These are phyloP conservation scores for Leccinum broughii DNA, from an alignment of 768 basidiomycete species.

Conservation along the genomic window DNA sequence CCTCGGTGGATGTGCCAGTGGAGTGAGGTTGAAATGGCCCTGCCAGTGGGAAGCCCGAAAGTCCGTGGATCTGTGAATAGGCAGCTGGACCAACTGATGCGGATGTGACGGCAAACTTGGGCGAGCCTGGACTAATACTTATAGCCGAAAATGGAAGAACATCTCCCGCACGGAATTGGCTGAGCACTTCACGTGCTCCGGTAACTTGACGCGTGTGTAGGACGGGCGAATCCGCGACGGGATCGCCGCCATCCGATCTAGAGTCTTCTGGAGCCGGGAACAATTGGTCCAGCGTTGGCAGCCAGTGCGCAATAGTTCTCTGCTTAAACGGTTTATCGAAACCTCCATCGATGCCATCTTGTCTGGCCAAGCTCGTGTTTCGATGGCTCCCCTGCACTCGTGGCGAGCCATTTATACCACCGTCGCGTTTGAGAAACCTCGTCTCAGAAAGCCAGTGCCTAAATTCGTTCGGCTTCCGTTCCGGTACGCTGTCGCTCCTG, in stretches of 20 bases:
- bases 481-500: slow-evolving; percentile 10
- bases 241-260: slow-evolving; percentile 4
- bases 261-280: slow-evolving; percentile 20
- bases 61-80: slow-evolving; percentile 25
- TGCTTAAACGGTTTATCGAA: slow-evolving; percentile 9
- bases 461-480: slow-evolving; percentile 28
- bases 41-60: slow-evolving; percentile 27
- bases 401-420: slow-evolving; percentile 12
- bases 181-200: slow-evolving; percentile 10
- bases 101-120: background rate
- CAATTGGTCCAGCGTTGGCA: slow-evolving; percentile 27
- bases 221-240: slow-evolving; percentile 31
- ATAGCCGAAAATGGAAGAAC: slow-evolving; percentile 9
- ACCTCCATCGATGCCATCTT: slow-evolving; percentile 6
- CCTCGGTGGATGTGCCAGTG: background rate
- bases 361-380: slow-evolving; percentile 17
- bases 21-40: slow-evolving; percentile 9
- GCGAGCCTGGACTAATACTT: slow-evolving; percentile 8
- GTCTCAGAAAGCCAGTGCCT: slow-evolving; percentile 35
- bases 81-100: slow-evolving; percentile 9
- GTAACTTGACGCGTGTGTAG: slow-evolving; percentile 16
- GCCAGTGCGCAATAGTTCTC: slow-evolving; percentile 9
- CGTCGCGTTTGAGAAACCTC: slow-evolving; percentile 24
- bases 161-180: slow-evolving; percentile 17
- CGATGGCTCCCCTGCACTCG: slow-evolving; percentile 10